phyloP scores from a whole-genome alignment of 2,329 filamentous ascomycete genomes.

The Penicillium sp. region DNA sequence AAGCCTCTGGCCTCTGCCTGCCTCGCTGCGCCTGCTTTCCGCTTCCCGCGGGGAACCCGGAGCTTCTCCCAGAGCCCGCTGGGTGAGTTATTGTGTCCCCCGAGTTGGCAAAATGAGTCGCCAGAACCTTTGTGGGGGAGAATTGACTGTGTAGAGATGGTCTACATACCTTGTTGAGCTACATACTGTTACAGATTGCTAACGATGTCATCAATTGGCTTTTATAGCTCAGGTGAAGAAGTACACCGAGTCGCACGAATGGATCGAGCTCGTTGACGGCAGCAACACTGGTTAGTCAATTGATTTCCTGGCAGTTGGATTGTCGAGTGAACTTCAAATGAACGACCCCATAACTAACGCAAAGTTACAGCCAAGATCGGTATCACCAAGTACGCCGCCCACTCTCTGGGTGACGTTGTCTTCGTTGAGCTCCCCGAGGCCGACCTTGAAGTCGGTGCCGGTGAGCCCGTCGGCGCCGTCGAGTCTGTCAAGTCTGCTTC shows the following conservation, averaged over 20 bases:
- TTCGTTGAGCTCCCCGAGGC: constrained; percentile 89
- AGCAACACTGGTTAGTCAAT: constrained; percentile 69
- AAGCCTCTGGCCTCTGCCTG: constrained; percentile 42
- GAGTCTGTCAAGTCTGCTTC: constrained; percentile 99
- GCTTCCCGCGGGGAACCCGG: constrained; percentile 52
- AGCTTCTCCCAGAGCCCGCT: constrained; percentile 51
- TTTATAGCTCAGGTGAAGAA: constrained; percentile 64
- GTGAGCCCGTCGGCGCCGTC: constrained; percentile 89
- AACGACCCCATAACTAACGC: background rate
- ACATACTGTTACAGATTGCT: constrained; percentile 28
- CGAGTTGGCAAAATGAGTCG: background rate
- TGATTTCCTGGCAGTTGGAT: background rate
- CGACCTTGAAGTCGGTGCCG: constrained; percentile 71
- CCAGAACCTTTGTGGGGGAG: constrained; percentile 2
- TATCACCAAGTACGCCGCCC: constrained; percentile 89
- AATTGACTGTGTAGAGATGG: constrained; percentile 18
- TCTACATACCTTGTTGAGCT: constrained; percentile 12
- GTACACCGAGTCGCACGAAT: constrained; percentile 98
- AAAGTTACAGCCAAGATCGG: constrained; percentile 67
- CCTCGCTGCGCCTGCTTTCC: constrained; percentile 42
- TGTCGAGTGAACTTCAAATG: background rate
- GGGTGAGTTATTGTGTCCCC: constrained; percentile 36
- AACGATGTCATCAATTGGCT: constrained; percentile 29
- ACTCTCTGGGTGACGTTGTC: constrained; percentile 93
- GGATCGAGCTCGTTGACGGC: constrained; percentile 87